Conservation (phyloP, 805 yeast species). For the Hanseniaspora thailandica region DNA sequence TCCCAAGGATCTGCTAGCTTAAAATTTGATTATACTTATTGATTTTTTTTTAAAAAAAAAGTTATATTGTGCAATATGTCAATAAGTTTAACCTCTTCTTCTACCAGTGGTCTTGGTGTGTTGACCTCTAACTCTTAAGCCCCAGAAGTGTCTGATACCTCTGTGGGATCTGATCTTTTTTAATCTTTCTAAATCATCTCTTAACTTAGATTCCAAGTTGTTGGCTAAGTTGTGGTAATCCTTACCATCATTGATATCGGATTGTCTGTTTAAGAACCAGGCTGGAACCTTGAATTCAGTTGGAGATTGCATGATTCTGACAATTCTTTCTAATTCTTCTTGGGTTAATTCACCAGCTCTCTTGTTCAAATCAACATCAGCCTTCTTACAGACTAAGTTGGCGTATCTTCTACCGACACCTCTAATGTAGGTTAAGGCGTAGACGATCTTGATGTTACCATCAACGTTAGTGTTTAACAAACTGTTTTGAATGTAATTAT, state of each 20-base stretch:
- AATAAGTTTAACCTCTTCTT: slow-evolving; percentile 40
- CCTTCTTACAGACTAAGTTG: slow-evolving; percentile 99
- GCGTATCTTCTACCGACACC: slow-evolving; percentile 99
- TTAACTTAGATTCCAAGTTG: slow-evolving; percentile 97
- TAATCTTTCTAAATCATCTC: slow-evolving; percentile 99
- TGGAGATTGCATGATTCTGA: slow-evolving; percentile 99
- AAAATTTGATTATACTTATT: not conserved
- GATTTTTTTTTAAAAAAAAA: not conserved
- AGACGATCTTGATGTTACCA: slow-evolving; percentile 99
- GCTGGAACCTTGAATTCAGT: slow-evolving; percentile 98
- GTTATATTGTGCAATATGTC: not conserved
- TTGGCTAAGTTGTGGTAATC: slow-evolving; percentile 97
- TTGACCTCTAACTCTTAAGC: slow-evolving; percentile 99
- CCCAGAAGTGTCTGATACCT: slow-evolving; percentile 99
- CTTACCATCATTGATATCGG: slow-evolving; percentile 96
- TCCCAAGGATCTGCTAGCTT: not conserved
- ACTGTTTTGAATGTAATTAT: slow-evolving; percentile 36
- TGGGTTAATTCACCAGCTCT: slow-evolving; percentile 99
- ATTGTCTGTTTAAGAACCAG: slow-evolving; percentile 99
- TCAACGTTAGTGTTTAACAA: slow-evolving; percentile 99
- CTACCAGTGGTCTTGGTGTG: slow-evolving; percentile 99
- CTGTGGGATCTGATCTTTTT: slow-evolving; percentile 99
- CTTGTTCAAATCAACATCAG: slow-evolving; percentile 95
- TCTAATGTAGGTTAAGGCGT: slow-evolving; percentile 99
- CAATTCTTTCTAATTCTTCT: slow-evolving; percentile 99